These are phyloP conservation scores for Aspergillus niger DNA, from an alignment of 2,329 filamentous ascomycete species.

Conservation along the genomic window DNA sequence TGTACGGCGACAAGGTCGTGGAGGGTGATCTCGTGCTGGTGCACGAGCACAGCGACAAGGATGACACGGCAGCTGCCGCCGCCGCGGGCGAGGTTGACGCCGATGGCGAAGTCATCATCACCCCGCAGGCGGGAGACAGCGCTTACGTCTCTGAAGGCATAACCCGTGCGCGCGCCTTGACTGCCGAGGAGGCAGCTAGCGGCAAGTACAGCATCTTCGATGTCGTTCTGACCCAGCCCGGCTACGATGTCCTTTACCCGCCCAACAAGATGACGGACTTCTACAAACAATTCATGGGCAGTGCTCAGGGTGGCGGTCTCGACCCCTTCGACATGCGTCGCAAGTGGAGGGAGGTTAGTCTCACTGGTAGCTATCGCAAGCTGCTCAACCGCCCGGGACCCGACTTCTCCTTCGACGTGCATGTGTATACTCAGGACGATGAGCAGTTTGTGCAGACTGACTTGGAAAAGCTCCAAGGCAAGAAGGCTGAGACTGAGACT, in stretches of 20 bases:
- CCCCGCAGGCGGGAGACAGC: slow-evolving; percentile 60
- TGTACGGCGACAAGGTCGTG: slow-evolving; percentile 72
- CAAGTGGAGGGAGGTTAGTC: slow-evolving; percentile 79
- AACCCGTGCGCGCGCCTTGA: slow-evolving; percentile 71
- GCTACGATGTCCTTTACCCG: slow-evolving; percentile 87
- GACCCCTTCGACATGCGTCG: slow-evolving; percentile 87
- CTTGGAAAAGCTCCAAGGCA: slow-evolving; percentile 64
- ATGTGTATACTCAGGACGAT: slow-evolving; percentile 63
- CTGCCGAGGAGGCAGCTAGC: slow-evolving; percentile 73
- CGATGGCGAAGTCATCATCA: slow-evolving; percentile 67
- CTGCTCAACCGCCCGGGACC: slow-evolving; percentile 70
- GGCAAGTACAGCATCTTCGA: slow-evolving; percentile 82
- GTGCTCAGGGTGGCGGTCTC: slow-evolving; percentile 72
- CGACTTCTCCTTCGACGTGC: slow-evolving; percentile 67
- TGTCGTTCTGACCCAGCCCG: slow-evolving; percentile 86
- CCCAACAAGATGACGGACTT: slow-evolving; percentile 78
- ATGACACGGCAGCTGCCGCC: slow-evolving; percentile 29
- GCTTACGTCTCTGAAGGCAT: slow-evolving; percentile 57
- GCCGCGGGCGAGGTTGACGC: slow-evolving; percentile 52
- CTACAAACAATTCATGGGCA: slow-evolving; percentile 84
- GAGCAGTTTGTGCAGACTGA: slow-evolving; percentile 92
- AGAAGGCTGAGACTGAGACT: slow-evolving; percentile 26
- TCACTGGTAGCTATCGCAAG: slow-evolving; percentile 87
- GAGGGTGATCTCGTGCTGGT: slow-evolving; percentile 81
- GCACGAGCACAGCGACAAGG: slow-evolving; percentile 57